These are phyloP conservation scores for Ceratocystiopsis brevicomis DNA, from an alignment of 2,329 filamentous ascomycete genomes.

Conservation along the genomic window DNA sequence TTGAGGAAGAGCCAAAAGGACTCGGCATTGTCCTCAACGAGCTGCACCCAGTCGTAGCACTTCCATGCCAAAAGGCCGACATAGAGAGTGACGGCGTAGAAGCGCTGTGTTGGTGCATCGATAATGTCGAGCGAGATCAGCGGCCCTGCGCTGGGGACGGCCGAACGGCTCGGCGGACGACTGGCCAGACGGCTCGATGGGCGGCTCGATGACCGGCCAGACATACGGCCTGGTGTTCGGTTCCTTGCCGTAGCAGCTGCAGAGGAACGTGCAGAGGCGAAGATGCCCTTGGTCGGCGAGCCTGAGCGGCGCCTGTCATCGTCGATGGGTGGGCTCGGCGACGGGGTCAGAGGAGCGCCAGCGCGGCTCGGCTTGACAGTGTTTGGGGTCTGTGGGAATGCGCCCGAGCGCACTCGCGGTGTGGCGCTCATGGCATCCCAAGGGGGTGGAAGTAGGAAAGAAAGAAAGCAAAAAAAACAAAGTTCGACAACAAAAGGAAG, in stretches of 20 bases:
- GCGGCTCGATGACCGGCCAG: too few species aligned
- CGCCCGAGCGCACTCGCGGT: constrained; percentile 12
- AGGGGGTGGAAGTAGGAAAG: too few species aligned
- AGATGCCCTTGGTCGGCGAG: constrained; percentile 1
- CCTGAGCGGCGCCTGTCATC: not conserved
- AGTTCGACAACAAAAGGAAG: not conserved
- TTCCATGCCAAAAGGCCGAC: constrained; percentile 60
- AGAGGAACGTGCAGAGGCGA: constrained; percentile 1
- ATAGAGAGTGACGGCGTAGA: constrained; percentile 74
- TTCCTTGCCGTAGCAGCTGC: too few species aligned
- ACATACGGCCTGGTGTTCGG: too few species aligned
- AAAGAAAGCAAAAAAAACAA: not conserved
- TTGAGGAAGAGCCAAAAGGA: constrained; percentile 87
- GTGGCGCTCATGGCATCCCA: constrained; percentile 13
- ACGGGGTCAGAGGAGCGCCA: constrained; percentile 9
- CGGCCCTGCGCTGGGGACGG: constrained; percentile 24
- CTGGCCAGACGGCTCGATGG: too few species aligned
- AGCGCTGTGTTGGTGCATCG: constrained; percentile 77
- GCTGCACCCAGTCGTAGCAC: constrained; percentile 64
- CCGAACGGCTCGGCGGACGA: too few species aligned
- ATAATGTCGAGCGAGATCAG: constrained; percentile 65
- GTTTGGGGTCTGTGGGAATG: constrained; percentile 11
- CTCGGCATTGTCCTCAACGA: constrained; percentile 64
- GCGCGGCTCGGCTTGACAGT: constrained; percentile 4
- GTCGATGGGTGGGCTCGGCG: constrained; percentile 8